Evolutionary conservation across 179 eudicot genomes (phyloP), one percentile per base, ranked within the genome.

Genomic region (Spinacia oleracea): DNA sequence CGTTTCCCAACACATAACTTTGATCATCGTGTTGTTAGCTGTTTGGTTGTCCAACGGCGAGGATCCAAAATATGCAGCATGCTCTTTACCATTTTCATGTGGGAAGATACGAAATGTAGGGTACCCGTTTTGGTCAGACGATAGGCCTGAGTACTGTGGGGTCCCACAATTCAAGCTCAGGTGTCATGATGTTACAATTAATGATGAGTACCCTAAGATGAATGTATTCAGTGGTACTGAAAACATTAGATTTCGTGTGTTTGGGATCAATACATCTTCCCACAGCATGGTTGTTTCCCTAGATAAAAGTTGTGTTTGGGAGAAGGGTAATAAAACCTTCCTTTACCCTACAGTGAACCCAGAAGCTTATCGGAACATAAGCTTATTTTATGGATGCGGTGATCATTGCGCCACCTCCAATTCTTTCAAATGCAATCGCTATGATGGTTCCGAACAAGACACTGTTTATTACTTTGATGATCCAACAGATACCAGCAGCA

Each of bases 81-180:
- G 81, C 63, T 66, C 75, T 42, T 25, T 25, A 7, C 56, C 4
- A 11, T 32, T 21, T 11, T 66, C 71, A n/a, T 82, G 84, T 50
- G 81, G 81, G 62, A 10, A 25, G 3, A 16, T 77, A 4, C 12
- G 0, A 18, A 72, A 53, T 31, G 11, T 81, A 8, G 38, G 53
- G 20, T 77, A 77, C 20, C 84, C 77, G 2, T 77, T 81, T 69
- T 77, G 62, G 80, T 77, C 62, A n/a, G 74, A 11, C 12, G 0
- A 21, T 18, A 35, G 78, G 70, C 81, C 78, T 2, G 12, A 5
- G 1, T 55, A 32, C 66, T 81, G 84, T 67, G 84, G 32, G 8
- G 0, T 3, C 50, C 50, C 11, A 0, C 18, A 43, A 4, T 77
- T 81, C 31, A 11, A 0, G 70, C 74, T 81, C 53, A 9, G 1